phyloP scores from a whole-genome alignment of 768 basidiomycete species.

The Pisolithus microcarpus region DNA sequence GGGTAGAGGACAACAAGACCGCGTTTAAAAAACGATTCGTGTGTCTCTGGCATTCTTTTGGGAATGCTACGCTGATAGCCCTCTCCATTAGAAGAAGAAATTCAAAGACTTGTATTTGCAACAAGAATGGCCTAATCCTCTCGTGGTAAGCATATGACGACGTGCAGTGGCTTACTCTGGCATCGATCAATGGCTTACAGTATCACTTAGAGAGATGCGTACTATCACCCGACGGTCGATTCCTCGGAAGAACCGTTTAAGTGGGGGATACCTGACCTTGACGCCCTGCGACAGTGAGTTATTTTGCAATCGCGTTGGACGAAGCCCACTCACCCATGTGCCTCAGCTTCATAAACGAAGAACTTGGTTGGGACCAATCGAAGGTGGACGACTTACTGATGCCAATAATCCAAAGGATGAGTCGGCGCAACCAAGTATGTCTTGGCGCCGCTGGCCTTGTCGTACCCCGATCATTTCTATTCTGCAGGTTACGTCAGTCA shows the following conservation, averaged over 20 bases:
- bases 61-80: constrained; percentile 6
- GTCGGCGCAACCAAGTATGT: constrained; percentile 66
- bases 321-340: constrained; percentile 9
- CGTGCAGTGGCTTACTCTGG: neutral
- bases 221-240: constrained; percentile 87
- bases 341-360: constrained; percentile 60
- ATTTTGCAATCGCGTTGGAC: constrained; percentile 4
- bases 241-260: constrained; percentile 90
- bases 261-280: constrained; percentile 96
- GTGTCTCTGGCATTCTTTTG: constrained; percentile 29
- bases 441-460: neutral
- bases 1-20: constrained; percentile 59
- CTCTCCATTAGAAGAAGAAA: constrained; percentile 68
- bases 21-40: constrained; percentile 84
- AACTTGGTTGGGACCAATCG: constrained; percentile 71
- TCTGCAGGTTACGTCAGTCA: constrained; percentile 50
- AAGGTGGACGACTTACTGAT: constrained; percentile 90
- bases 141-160: constrained; percentile 54
- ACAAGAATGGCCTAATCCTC: constrained; percentile 86
- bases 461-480: constrained; percentile 1
- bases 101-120: constrained; percentile 78
- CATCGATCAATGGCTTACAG: neutral
- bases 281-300: constrained; percentile 75
- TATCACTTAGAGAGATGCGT: constrained; percentile 70
- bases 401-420: constrained; percentile 87